phyloP scores from a whole-genome alignment of 495 filamentous ascomycete genomes.

The Penicillium odoratum region DNA sequence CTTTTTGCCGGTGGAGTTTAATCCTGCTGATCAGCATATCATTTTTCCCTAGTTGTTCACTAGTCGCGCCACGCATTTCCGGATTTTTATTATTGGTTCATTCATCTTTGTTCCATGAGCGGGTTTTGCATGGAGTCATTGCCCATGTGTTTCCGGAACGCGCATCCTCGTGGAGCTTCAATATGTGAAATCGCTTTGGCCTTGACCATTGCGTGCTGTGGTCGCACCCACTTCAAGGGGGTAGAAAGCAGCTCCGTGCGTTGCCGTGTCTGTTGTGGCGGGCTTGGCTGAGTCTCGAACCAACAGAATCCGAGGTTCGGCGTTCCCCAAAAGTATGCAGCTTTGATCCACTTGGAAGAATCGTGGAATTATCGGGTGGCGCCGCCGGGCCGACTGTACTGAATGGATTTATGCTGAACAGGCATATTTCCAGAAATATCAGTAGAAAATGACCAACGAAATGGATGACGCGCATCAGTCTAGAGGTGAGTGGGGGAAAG shows the following conservation, averaged over 20 bases:
- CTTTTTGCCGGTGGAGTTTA: background rate
- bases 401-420: background rate
- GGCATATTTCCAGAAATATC: background rate
- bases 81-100: background rate
- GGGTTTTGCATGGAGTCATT: background rate
- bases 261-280: background rate
- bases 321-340: background rate
- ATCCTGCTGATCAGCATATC: background rate
- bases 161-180: background rate
- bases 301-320: background rate
- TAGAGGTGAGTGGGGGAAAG: too few species aligned
- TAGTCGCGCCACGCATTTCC: background rate
- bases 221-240: background rate
- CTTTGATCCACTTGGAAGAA: background rate
- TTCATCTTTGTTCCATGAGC: background rate
- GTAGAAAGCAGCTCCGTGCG: background rate
- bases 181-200: background rate
- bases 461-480: too few species aligned
- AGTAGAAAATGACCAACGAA: background rate
- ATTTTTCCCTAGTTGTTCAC: background rate
- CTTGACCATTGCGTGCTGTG: background rate
- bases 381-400: slow-evolving; percentile 1
- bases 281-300: slow-evolving; percentile 5
- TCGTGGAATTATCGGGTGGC: slow-evolving; percentile 3
- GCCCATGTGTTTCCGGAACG: background rate